These are phyloP conservation scores for Cladophialophora carrionii DNA, from an alignment of 2,329 filamentous ascomycete species.

Conservation along the genomic window DNA sequence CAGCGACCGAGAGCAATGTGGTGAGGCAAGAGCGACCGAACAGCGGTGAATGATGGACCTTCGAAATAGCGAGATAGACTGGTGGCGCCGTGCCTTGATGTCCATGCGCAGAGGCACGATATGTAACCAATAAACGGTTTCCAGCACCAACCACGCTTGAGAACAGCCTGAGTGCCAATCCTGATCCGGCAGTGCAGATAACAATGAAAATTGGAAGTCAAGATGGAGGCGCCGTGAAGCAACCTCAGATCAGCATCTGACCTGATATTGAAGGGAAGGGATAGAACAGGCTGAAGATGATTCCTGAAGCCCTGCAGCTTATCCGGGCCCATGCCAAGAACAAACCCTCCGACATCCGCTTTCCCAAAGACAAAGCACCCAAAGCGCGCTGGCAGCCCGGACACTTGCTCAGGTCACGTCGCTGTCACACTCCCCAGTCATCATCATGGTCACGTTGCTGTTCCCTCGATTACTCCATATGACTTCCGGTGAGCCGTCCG, in stretches of 20 bases:
- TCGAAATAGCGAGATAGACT: conserved; percentile 23
- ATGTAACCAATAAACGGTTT: conserved; percentile 16
- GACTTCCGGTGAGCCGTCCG: neutral
- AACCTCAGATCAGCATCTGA: neutral
- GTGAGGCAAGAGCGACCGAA: conserved; percentile 25
- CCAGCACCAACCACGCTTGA: conserved; percentile 17
- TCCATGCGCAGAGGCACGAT: conserved; percentile 26
- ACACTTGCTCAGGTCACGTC: neutral
- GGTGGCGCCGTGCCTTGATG: conserved; percentile 27
- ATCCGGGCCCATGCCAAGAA: conserved; percentile 17
- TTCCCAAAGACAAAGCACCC: conserved; percentile 2
- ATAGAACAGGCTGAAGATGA: conserved; percentile 16
- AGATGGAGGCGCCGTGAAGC: neutral
- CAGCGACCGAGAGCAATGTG: conserved; percentile 7
- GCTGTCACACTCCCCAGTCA: conserved; percentile 5
- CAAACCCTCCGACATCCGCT: conserved; percentile 16
- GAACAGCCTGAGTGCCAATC: conserved; percentile 5
- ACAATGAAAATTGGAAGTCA: conserved; percentile 4
- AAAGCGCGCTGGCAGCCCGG: neutral
- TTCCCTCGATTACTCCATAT: neutral
- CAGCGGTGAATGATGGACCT: conserved; percentile 25
- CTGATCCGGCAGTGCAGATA: neutral
- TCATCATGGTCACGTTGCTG: conserved; percentile 2
- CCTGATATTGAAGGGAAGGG: conserved; percentile 10
- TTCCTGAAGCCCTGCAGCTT: conserved; percentile 1